Percentiles rank a stretch among this genome's conserved stretches.
These are phyloP conservation scores for Penicillium malachiteum DNA, from an alignment of 495 filamentous ascomycete genomes.

Conservation along the genomic window DNA sequence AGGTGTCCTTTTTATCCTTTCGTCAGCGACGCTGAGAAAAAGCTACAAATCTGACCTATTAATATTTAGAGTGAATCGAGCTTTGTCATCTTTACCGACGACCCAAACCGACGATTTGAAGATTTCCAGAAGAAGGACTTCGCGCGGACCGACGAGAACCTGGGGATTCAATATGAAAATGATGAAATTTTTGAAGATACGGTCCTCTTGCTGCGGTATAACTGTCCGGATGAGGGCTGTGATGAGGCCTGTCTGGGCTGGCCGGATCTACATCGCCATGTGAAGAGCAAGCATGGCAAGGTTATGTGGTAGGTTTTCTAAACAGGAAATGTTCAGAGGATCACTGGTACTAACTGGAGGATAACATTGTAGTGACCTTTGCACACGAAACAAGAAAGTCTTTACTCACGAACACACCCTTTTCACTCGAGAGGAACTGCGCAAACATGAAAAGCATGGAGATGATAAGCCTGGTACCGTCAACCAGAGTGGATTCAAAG, in stretches of 20 bases:
- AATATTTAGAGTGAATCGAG: slow-evolving; percentile 64
- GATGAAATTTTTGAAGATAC: slow-evolving; percentile 87
- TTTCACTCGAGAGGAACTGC: slow-evolving; percentile 78
- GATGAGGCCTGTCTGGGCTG: slow-evolving; percentile 89
- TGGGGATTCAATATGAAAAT: slow-evolving; percentile 88
- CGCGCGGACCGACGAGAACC: slow-evolving; percentile 69
- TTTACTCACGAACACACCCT: slow-evolving; percentile 97
- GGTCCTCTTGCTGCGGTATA: slow-evolving; percentile 83
- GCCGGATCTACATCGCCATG: slow-evolving; percentile 92
- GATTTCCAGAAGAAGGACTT: slow-evolving; percentile 76
- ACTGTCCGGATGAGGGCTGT: slow-evolving; percentile 83
- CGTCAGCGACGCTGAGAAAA: not conserved
- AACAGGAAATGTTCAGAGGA: too few relatives aligned
- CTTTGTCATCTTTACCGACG: slow-evolving; percentile 89
- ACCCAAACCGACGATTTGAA: slow-evolving; percentile 73
- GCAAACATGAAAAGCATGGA: slow-evolving; percentile 84
- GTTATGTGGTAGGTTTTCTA: slow-evolving; percentile 71
- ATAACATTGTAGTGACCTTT: slow-evolving; percentile 63
- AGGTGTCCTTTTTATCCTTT: not conserved
- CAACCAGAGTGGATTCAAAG: slow-evolving; percentile 94
- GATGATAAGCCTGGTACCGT: slow-evolving; percentile 88
- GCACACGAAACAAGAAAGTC: slow-evolving; percentile 92
- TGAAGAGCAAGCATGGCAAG: slow-evolving; percentile 74
- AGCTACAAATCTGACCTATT: not conserved
- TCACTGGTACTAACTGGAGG: slow-evolving; percentile 1